Percentiles rank a stretch among this genome's conserved stretches.
phyloP scores from a whole-genome alignment of 2,329 filamentous ascomycete genomes.

The Sporothrix euskadiensis region DNA sequence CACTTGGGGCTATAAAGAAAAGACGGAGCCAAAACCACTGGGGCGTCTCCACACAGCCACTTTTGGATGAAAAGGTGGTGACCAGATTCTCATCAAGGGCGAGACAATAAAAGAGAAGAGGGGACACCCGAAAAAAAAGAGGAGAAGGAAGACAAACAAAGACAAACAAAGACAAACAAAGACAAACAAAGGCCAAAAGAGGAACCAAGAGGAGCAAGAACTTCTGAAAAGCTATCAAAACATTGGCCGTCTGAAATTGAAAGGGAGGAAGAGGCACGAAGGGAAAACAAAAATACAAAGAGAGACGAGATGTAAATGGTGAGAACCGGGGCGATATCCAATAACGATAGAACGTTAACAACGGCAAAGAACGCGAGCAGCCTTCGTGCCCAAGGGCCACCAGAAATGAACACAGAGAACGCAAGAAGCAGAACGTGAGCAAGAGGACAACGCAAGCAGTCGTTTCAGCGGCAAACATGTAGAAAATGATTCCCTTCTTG shows the following conservation, averaged over 20 bases:
- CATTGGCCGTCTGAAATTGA: slow-evolving; percentile 1
- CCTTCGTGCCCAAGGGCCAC: background rate
- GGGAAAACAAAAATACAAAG: background rate
- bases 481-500: background rate
- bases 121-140: background rate
- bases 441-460: background rate
- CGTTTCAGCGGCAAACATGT: slow-evolving; percentile 6
- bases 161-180: background rate
- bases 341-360: background rate
- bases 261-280: slow-evolving; percentile 11
- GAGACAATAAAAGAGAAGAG: slow-evolving; percentile 16
- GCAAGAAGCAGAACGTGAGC: background rate
- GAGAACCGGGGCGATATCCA: background rate
- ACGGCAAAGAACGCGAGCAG: background rate
- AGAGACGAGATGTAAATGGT: background rate
- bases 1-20: background rate
- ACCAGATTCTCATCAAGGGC: slow-evolving; percentile 6
- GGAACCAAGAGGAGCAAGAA: background rate
- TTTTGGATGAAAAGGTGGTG: background rate
- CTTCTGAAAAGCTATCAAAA: background rate
- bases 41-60: background rate
- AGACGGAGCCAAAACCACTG: background rate
- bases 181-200: background rate
- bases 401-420: background rate
- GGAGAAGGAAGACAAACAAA: background rate